phyloP scores from a whole-genome alignment of 176 grass and related monocot genomes.

The Hsuehochloa calcarea region DNA sequence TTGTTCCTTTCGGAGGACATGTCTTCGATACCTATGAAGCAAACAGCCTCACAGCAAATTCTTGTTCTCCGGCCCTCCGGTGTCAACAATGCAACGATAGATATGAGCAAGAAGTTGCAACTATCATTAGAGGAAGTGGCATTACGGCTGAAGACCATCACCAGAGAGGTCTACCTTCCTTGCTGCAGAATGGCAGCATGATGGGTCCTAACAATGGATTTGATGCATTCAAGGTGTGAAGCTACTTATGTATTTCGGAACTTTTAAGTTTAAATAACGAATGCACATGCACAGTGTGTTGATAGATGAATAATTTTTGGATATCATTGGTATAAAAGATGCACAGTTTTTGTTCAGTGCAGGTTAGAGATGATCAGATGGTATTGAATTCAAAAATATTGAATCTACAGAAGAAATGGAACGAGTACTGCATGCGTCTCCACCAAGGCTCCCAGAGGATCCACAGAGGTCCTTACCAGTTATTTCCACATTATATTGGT shows the following conservation, averaged over 20 bases:
- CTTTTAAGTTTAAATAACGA: slow-evolving; percentile 17
- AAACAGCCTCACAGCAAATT: slow-evolving; percentile 30
- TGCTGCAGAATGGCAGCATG: slow-evolving; percentile 59
- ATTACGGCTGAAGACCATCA: slow-evolving; percentile 50
- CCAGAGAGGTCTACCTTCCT: slow-evolving; percentile 46
- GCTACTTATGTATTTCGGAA: slow-evolving; percentile 30
- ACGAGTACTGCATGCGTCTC: slow-evolving; percentile 52
- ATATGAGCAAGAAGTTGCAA: slow-evolving; percentile 75
- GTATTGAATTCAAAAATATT: slow-evolving; percentile 59
- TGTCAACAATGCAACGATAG: slow-evolving; percentile 77
- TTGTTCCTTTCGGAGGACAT: slow-evolving; percentile 66
- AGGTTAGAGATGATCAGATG: slow-evolving; percentile 75
- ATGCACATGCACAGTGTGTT: neutral
- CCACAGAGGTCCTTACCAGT: slow-evolving; percentile 33
- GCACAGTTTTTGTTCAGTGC: slow-evolving; percentile 71
- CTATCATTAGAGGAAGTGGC: slow-evolving; percentile 53
- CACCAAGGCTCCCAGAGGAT: slow-evolving; percentile 50
- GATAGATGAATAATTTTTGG: slow-evolving; percentile 10
- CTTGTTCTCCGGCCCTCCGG: slow-evolving; percentile 39
- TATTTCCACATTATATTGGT: slow-evolving; percentile 38
- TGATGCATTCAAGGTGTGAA: slow-evolving; percentile 70
- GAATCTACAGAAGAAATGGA: slow-evolving; percentile 85
- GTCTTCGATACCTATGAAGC: slow-evolving; percentile 38
- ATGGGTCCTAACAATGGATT: slow-evolving; percentile 50
- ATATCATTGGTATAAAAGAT: slow-evolving; percentile 55